Percentiles rank a stretch among this genome's conserved stretches.
phyloP scores from a whole-genome alignment of 768 basidiomycete species.

The Leccinum boreale region DNA sequence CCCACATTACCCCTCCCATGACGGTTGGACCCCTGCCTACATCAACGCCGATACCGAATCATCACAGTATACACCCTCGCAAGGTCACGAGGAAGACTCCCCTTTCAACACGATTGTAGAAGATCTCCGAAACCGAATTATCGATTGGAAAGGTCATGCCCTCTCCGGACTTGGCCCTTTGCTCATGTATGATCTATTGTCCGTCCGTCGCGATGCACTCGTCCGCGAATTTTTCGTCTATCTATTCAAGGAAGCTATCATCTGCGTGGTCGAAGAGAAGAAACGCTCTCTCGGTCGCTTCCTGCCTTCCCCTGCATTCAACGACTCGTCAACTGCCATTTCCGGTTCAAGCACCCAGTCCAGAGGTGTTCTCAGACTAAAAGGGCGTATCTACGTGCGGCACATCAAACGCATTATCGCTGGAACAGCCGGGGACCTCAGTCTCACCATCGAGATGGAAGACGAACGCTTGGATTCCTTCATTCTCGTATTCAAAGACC shows the following conservation, averaged over 20 bases:
- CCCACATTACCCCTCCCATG: constrained; percentile 15
- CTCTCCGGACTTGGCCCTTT: constrained; percentile 84
- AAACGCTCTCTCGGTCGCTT: constrained; percentile 77
- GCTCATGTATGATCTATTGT: constrained; percentile 89
- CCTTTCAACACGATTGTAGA: constrained; percentile 83
- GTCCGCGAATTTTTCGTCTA: constrained; percentile 96
- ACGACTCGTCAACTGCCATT: constrained; percentile 47
- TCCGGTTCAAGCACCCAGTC: constrained; percentile 30
- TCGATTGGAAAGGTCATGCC: constrained; percentile 95
- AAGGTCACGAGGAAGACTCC: constrained; percentile 54
- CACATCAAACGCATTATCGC: constrained; percentile 91
- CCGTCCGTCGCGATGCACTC: constrained; percentile 83
- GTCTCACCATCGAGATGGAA: constrained; percentile 96
- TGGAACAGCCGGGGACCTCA: constrained; percentile 79
- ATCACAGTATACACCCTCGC: constrained; percentile 29
- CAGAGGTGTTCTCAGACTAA: constrained; percentile 79
- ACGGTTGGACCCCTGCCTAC: constrained; percentile 28
- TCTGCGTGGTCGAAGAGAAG: constrained; percentile 97
- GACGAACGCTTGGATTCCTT: constrained; percentile 92
- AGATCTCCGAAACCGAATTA: constrained; percentile 85
- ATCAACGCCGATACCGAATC: constrained; percentile 28
- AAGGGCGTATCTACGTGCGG: constrained; percentile 92
- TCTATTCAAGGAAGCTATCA: constrained; percentile 95
- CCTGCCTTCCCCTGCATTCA: constrained; percentile 60
- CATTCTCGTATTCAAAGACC: constrained; percentile 92